Evolutionary conservation across 306 rosid species (phyloP).

Genomic region (Prunus dulcis): DNA sequence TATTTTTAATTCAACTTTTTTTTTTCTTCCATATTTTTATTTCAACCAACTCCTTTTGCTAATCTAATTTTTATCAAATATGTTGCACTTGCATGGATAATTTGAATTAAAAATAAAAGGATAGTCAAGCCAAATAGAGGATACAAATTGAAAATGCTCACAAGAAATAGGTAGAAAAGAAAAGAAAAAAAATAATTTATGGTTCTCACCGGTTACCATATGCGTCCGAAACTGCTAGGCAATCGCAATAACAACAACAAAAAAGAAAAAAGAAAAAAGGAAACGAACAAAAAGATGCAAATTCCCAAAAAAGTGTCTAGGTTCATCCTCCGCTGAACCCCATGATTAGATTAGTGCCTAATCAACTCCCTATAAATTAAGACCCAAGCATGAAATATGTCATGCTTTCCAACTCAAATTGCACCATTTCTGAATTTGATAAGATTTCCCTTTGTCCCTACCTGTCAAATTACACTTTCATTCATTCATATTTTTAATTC

Average conservation of each 20-base stretch:
- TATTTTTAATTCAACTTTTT: too few relatives aligned
- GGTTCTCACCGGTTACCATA: neutral
- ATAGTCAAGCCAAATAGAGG: neutral
- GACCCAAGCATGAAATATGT: neutral
- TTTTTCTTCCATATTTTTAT: too few relatives aligned
- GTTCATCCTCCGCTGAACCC: constrained; percentile 28
- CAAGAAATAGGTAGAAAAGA: neutral
- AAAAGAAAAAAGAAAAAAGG: fast-evolving
- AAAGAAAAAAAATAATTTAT: neutral
- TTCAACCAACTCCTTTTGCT: too few relatives aligned
- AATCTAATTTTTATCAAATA: too few relatives aligned
- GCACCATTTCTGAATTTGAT: constrained; percentile 13
- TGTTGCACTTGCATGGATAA: neutral
- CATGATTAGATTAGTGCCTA: neutral
- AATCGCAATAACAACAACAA: neutral
- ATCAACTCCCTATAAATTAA: constrained; percentile 4
- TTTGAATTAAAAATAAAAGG: neutral
- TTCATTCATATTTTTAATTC: neutral
- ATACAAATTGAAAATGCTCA: neutral
- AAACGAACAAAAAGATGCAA: neutral
- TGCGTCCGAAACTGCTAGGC: neutral
- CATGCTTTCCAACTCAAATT: constrained; percentile 14
- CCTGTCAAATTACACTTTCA: neutral
- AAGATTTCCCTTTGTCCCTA: constrained; percentile 2
- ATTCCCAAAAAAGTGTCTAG: constrained; percentile 24